Base-by-base conservation (phyloP, 2,329 filamentous ascomycete species). In the Grosmannia clavigera region DNA sequence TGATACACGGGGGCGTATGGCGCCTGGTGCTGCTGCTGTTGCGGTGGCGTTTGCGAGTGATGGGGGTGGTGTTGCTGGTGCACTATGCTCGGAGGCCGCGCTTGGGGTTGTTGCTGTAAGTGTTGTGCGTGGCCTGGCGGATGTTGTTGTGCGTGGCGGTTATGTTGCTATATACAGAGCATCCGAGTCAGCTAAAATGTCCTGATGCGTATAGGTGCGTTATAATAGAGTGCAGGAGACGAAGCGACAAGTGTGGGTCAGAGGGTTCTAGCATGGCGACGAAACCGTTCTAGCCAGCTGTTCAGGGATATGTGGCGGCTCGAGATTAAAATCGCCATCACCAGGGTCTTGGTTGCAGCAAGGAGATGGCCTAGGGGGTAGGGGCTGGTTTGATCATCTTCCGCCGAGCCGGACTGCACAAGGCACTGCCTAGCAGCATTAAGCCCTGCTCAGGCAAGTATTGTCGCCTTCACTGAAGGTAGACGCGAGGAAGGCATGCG, bases 1-100 rank as follows among this genome's bases (percentile, higher is more conserved):
- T 86, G 83, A 74, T 94, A 94, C 68, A 82, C 77, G 67, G 82
- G 80, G 67, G 86, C 77, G 75, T 90, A 91, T 63, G 83, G 80
- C 65, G 81, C 80, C 56, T 82, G 80, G 65, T 87, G 85, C 64
- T 85, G 79, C 60, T 77, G 82, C 58, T 75, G 73, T 59, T 12
- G 55, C 46, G 57, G 50, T 12, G 59, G 55, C 12, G 59, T 40
- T n/a, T 55, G 58, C 9, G 79, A 80, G 64, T 85, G 83, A 66
- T 83, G 59, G 64, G 81, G 77, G 65, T 85, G 83, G 69, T 88
- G 85, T 67, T 88, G 86, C 72, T 88, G 86, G 67, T 89, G 84
- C 68, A 88, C 85, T 68, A 86, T 81, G 75, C 85, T 87, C 68
- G 84, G 81, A 65, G 87, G 84, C 71, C 87, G 83, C 68, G 85